Evolutionary conservation across 139 green algal genomes (phyloP).

Genomic region (Bryopsis sp.): DNA sequence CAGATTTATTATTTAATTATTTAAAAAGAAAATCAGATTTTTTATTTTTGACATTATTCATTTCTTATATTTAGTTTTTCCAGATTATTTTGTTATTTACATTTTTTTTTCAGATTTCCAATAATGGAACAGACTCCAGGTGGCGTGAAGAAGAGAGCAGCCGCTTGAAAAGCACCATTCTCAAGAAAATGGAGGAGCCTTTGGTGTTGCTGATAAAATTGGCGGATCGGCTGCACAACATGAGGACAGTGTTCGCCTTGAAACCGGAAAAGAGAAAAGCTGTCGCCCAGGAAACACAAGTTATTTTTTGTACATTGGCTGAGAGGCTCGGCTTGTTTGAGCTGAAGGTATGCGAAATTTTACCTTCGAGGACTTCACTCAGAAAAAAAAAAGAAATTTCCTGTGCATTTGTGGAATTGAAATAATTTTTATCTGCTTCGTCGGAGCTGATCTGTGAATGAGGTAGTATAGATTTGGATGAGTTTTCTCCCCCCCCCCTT

Average conservation of each 20-base stretch:
- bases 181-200: conserved; percentile 68
- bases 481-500: too few relatives aligned
- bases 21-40: not conserved
- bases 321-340: conserved; percentile 84
- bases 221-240: conserved; percentile 89
- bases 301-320: conserved; percentile 87
- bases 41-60: too few relatives aligned
- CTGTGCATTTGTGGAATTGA: too few relatives aligned
- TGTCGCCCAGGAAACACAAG: conserved; percentile 78
- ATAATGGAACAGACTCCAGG: not conserved
- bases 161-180: conserved; percentile 54
- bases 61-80: not conserved
- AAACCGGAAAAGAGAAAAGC: conserved; percentile 52
- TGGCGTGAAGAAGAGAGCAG: conserved; percentile 27
- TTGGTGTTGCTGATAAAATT: conserved; percentile 91
- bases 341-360: conserved; percentile 58
- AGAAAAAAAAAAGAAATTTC: conserved; percentile 11
- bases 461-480: too few relatives aligned
- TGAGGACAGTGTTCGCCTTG: conserved; percentile 86
- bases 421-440: too few relatives aligned
- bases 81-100: not conserved
- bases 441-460: too few relatives aligned
- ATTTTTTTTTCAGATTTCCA: not conserved
- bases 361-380: not conserved
- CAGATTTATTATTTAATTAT: not conserved